A percentile compares a stretch with the other conserved stretches of the same genome.
Conservation (phyloP, 192 early-diverging fungal species). For the Podochytrium sp. region DNA sequence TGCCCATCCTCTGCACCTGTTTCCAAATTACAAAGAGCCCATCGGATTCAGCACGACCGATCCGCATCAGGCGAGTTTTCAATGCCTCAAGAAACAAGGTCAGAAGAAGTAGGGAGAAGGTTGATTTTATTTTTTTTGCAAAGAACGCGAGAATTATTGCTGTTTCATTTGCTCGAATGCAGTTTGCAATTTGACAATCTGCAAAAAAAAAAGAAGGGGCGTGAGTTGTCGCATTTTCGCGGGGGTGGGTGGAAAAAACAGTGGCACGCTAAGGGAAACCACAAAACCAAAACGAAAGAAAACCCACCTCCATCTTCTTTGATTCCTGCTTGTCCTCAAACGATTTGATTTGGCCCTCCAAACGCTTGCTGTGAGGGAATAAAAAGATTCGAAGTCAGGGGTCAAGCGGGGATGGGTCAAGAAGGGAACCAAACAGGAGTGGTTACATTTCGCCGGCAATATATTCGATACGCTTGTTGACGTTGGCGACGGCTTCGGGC, state of each 20-base stretch:
- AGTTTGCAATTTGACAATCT: constrained; percentile 30
- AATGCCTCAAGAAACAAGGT: too few relatives aligned
- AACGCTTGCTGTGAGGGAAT: constrained; percentile 70
- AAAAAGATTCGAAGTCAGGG: too few relatives aligned
- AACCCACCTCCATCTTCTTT: constrained; percentile 74
- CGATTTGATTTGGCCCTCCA: constrained; percentile 80
- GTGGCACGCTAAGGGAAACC: constrained; percentile 12
- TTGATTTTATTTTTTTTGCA: background rate
- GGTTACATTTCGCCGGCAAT: constrained; percentile 86
- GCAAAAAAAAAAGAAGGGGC: too few relatives aligned
- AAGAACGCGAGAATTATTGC: background rate
- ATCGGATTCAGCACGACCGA: too few relatives aligned
- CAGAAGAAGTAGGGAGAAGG: too few relatives aligned
- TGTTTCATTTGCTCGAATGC: constrained; percentile 29
- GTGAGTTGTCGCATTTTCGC: too few relatives aligned
- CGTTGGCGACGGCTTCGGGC: constrained; percentile 82
- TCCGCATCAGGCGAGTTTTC: too few relatives aligned
- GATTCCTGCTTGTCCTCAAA: constrained; percentile 82
- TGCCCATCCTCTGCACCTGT: too few relatives aligned
- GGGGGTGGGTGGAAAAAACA: background rate
- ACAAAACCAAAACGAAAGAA: constrained; percentile 31
- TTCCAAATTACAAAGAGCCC: too few relatives aligned
- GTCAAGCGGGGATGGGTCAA: too few relatives aligned
- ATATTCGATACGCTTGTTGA: constrained; percentile 92
- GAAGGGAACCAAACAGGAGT: too few relatives aligned